These are phyloP conservation scores for Aegilops speltoides DNA, from an alignment of 176 grass and related monocot species.

Conservation along the genomic window DNA sequence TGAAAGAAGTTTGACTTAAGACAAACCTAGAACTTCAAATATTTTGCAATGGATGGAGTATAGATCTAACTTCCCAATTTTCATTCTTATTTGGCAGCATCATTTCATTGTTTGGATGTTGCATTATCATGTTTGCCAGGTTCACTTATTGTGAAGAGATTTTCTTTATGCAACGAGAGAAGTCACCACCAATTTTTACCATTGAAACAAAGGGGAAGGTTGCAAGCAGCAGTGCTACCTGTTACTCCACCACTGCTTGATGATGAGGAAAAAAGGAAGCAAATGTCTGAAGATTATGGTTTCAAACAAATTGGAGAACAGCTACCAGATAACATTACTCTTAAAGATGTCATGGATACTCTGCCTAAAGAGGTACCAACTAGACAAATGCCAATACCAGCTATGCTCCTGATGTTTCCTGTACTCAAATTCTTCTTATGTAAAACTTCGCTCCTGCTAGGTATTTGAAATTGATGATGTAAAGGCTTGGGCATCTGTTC, in stretches of 20 bases:
- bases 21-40: not conserved
- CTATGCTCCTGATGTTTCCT: conserved; percentile 11
- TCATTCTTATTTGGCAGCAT: not conserved
- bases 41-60: not conserved
- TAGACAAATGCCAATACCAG: not conserved
- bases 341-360: conserved; percentile 93
- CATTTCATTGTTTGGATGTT: not conserved
- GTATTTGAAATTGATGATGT: conserved; percentile 86
- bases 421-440: conserved; percentile 13
- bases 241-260: conserved; percentile 41
- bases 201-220: conserved; percentile 21
- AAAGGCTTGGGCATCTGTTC: conserved; percentile 86
- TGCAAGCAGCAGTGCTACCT: conserved; percentile 50
- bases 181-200: conserved; percentile 29
- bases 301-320: conserved; percentile 89
- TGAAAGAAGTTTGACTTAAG: not conserved
- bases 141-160: conserved; percentile 33
- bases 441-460: conserved; percentile 39
- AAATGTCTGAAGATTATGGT: conserved; percentile 77
- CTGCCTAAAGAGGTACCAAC: conserved; percentile 75
- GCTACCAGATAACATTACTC: conserved; percentile 64
- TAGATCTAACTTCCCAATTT: not conserved
- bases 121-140: not conserved
- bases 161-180: conserved; percentile 13
- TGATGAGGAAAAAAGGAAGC: conserved; percentile 50